Conservation (phyloP, 495 filamentous ascomycete species). For the Lasiosphaeriaceae sp. region DNA sequence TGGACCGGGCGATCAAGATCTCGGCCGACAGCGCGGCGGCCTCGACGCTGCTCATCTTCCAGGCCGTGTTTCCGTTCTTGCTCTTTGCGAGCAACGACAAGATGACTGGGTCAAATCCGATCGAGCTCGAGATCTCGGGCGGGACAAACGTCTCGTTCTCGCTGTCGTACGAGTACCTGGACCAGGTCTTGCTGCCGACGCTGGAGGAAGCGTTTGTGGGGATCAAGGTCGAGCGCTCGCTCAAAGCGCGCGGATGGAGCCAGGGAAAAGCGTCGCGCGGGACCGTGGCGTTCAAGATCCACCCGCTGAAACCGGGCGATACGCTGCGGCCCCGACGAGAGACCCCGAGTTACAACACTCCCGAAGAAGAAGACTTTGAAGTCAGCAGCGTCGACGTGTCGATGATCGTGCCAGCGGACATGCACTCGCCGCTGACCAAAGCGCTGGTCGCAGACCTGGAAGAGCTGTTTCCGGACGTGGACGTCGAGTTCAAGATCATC, state of each 20-base stretch:
- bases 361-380: constrained; percentile 25
- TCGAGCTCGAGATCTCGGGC: constrained; percentile 62
- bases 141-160: constrained; percentile 75
- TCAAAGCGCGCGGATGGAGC: constrained; percentile 66
- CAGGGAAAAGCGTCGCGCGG: constrained; percentile 55
- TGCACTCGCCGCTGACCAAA: constrained; percentile 39
- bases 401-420: constrained; percentile 45
- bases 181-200: constrained; percentile 69
- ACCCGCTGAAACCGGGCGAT: constrained; percentile 44
- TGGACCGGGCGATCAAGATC: constrained; percentile 39
- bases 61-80: constrained; percentile 77
- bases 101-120: constrained; percentile 20
- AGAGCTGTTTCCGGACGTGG: constrained; percentile 40
- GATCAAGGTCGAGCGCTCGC: constrained; percentile 48
- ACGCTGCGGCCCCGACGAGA: constrained; percentile 44
- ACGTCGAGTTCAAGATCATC: constrained; percentile 42
- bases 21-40: constrained; percentile 39
- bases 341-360: background rate
- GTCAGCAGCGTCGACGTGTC: constrained; percentile 59
- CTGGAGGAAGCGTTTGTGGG: constrained; percentile 63
- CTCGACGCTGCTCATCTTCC: constrained; percentile 68
- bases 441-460: constrained; percentile 34
- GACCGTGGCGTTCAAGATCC: constrained; percentile 54
- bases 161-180: constrained; percentile 71
- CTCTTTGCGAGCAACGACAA: constrained; percentile 51